Evolutionary conservation across 2,329 filamentous ascomycete species (phyloP).

Genomic region (Arthrobotrys sphaeroides): DNA sequence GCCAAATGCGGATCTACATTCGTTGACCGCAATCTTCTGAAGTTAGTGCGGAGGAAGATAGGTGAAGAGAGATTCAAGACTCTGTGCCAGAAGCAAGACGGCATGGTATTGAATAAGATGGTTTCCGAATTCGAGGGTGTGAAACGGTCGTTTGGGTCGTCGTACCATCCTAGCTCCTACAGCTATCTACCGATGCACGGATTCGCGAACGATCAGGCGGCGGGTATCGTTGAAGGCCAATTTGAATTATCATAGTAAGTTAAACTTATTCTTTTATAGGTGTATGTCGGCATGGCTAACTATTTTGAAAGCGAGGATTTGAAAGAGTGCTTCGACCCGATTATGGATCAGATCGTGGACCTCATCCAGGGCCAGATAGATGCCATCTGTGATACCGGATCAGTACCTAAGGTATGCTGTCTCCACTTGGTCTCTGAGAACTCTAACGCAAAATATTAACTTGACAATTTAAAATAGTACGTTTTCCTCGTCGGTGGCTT

Average conservation of each 20-base stretch:
- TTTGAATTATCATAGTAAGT: conserved; percentile 47
- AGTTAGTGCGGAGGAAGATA: conserved; percentile 32
- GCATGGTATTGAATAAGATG: conserved; percentile 45
- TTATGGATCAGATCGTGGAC: conserved; percentile 76
- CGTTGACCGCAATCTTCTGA: conserved; percentile 36
- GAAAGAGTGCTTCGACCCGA: conserved; percentile 78
- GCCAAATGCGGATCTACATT: conserved; percentile 50
- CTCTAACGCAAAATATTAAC: background rate
- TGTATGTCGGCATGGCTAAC: background rate
- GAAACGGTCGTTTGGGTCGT: conserved; percentile 40
- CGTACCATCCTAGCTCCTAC: conserved; percentile 19
- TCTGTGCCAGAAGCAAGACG: conserved; percentile 27
- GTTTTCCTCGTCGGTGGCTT: conserved; percentile 52
- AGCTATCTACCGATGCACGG: conserved; percentile 40
- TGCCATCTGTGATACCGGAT: conserved; percentile 64
- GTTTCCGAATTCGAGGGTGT: conserved; percentile 42
- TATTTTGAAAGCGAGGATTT: conserved; percentile 67
- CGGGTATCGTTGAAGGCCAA: conserved; percentile 46
- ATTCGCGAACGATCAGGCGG: conserved; percentile 34
- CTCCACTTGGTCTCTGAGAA: background rate
- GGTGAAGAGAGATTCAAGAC: conserved; percentile 33
- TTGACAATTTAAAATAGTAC: background rate
- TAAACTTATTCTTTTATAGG: background rate
- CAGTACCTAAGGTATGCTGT: conserved; percentile 28
- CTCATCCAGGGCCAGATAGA: conserved; percentile 75